Evolutionary conservation across 345 rosid species (phyloP).

Genomic region (Nephelium lappaceum): DNA sequence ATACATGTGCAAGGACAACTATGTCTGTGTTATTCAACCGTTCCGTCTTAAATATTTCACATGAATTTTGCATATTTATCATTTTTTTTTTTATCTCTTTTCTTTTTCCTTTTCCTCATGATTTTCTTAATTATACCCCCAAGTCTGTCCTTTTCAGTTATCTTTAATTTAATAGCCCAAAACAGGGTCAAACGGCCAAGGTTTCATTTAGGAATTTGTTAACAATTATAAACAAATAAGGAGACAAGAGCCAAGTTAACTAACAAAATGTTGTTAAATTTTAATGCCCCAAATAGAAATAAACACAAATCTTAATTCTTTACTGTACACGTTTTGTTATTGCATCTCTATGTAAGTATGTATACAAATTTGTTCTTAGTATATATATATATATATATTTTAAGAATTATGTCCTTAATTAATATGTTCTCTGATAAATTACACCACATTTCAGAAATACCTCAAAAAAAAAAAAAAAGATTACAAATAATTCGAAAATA

Average conservation of each 20-base stretch:
- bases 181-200: neutral
- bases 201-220: neutral
- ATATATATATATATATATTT: too few relatives aligned
- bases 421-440: too few relatives aligned
- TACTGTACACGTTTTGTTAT: too few relatives aligned
- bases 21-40: slow-evolving; percentile 23
- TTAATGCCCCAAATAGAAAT: too few relatives aligned
- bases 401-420: too few relatives aligned
- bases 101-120: neutral
- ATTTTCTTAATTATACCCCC: neutral
- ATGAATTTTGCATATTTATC: slow-evolving; percentile 16
- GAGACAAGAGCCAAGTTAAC: neutral
- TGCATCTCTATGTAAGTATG: too few relatives aligned
- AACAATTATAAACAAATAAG: neutral
- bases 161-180: too few relatives aligned
- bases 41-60: slow-evolving; percentile 25
- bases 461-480: too few relatives aligned
- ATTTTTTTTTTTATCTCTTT: neutral
- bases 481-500: too few relatives aligned
- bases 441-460: too few relatives aligned
- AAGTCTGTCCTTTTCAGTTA: neutral
- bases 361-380: too few relatives aligned
- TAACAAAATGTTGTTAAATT: neutral
- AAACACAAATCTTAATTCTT: too few relatives aligned
- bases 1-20: neutral